A percentile compares a stretch with the other conserved stretches of the same genome.
Evolutionary conservation across 2,329 filamentous ascomycete genomes (phyloP).

Genomic region (Fusarium keratoplasticum): DNA sequence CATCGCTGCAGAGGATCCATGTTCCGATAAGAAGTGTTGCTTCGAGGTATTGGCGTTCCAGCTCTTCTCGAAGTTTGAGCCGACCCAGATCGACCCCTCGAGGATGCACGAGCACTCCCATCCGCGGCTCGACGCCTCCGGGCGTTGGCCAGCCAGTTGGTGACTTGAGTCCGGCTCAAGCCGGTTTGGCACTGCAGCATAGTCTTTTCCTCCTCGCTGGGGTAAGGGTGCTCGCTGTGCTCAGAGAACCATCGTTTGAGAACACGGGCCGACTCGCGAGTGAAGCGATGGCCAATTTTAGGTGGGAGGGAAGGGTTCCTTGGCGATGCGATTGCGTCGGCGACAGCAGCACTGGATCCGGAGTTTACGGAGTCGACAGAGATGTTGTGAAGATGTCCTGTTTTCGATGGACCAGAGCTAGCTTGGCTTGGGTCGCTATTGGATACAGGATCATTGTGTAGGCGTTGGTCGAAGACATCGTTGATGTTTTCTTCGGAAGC

Average conservation of each 20-base stretch:
- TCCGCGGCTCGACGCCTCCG: slow-evolving; percentile 78
- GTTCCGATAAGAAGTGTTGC: slow-evolving; percentile 46
- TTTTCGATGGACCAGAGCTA: no score
- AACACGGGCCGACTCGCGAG: slow-evolving; percentile 49
- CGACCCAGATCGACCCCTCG: not conserved
- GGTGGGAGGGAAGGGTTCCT: slow-evolving; percentile 5
- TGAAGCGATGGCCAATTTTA: slow-evolving; percentile 30
- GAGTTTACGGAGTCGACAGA: not conserved
- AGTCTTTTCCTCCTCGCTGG: slow-evolving; percentile 83
- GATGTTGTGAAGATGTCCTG: not conserved
- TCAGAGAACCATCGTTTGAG: slow-evolving; percentile 83
- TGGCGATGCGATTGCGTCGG: not conserved
- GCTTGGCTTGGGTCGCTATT: not conserved
- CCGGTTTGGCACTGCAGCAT: slow-evolving; percentile 79
- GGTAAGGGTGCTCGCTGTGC: slow-evolving; percentile 83
- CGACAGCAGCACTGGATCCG: not conserved
- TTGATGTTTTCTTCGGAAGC: not conserved
- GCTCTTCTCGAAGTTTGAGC: slow-evolving; percentile 64
- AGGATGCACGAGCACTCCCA: slow-evolving; percentile 20
- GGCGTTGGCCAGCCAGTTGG: slow-evolving; percentile 90
- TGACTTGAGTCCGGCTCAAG: slow-evolving; percentile 81
- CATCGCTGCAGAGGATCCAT: slow-evolving; percentile 47
- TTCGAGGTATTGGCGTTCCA: slow-evolving; percentile 47
- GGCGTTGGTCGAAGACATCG: not conserved
- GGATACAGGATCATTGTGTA: not conserved